A percentile compares a stretch with the other conserved stretches of the same genome.
Conservation (phyloP, 768 basidiomycete genomes). For the Calocybe cyanea region DNA sequence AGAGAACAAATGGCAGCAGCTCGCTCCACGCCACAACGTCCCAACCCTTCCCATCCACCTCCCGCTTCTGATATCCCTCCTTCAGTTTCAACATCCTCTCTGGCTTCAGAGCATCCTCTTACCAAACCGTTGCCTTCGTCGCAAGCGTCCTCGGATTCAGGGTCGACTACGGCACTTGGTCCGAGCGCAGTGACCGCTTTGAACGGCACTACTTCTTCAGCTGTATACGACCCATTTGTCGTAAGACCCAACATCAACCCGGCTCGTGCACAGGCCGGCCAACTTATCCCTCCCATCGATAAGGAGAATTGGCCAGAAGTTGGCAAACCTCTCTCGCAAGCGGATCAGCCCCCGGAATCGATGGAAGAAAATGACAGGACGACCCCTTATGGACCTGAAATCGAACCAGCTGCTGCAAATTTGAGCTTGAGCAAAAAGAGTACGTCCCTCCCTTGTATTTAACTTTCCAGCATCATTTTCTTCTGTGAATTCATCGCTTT, state of each 20-base stretch:
- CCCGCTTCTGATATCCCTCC: background rate
- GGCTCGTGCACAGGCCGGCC: slow-evolving; percentile 17
- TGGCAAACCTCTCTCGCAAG: slow-evolving; percentile 25
- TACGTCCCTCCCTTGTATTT: slow-evolving; percentile 14
- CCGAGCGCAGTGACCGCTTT: slow-evolving; percentile 7
- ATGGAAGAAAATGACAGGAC: slow-evolving; percentile 11
- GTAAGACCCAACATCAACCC: slow-evolving; percentile 29
- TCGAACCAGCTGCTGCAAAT: background rate
- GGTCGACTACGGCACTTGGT: slow-evolving; percentile 13
- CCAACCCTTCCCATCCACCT: slow-evolving; percentile 1
- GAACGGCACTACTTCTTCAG: slow-evolving; percentile 11
- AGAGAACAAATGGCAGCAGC: slow-evolving; percentile 25
- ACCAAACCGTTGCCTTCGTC: background rate
- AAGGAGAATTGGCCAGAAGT: slow-evolving; percentile 46
- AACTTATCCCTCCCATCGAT: slow-evolving; percentile 20
- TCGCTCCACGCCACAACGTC: slow-evolving; percentile 10
- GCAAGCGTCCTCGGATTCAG: slow-evolving; percentile 1
- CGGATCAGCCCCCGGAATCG: slow-evolving; percentile 10
- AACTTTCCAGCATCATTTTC: background rate
- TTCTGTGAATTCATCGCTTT: background rate
- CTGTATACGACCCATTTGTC: slow-evolving; percentile 40
- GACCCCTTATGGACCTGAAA: background rate
- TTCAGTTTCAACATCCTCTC: background rate
- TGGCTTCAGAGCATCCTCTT: background rate
- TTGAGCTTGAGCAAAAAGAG: slow-evolving; percentile 20